Evolutionary conservation across 1,139 yeast genomes (phyloP), one percentile per base, ranked within the genome.

Genomic region (Blastobotrys ciferrii): DNA sequence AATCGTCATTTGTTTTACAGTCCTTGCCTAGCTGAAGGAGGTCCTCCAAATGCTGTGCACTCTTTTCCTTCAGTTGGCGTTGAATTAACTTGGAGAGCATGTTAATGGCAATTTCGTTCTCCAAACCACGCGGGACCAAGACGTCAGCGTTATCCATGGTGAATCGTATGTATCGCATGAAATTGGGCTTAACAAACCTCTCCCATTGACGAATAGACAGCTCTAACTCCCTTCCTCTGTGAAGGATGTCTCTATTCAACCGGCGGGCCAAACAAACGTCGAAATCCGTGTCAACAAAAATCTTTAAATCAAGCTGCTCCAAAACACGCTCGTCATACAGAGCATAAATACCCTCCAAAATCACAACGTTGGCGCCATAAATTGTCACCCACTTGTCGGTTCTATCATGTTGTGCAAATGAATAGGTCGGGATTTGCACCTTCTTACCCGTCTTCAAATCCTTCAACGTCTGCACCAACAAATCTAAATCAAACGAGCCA

Each of bases 361-460:
- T 84, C 53, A 92, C 85, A 15, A 92, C 95, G 63, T 89, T 89
- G 30, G 98, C 96, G 2, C 98, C 98, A 63, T 89, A 91, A n/a
- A 92, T 79, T 2, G 91, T 82, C 43, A 83, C 73, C 32, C 76
- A 75, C 62, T 84, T 81, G 42, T 74, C 78, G 2, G 92, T 83
- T 52, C 97, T 73, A 51, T 78, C 76, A 66, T 92, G 98, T 37
- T 76, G 68, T 0, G 73, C 69, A 68, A 92, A 92, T 3, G 96
- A 87, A 65, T 92, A 92, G 2, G 87, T 81, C 0, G 98, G 98
- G 17, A 92, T 83, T 48, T 80, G 78, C 0, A 89, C 84, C 59
- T 77, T 78, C 41, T 64, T 65, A 19, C 82, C 83, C 19, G 73
- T 76, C 63, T 87, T 87, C 63, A 92, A 70, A 30, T 80, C 76